Percentiles rank a stretch among this genome's conserved stretches.
phyloP scores from a whole-genome alignment of 305 asterid genomes.

The Solanum hybrid region DNA sequence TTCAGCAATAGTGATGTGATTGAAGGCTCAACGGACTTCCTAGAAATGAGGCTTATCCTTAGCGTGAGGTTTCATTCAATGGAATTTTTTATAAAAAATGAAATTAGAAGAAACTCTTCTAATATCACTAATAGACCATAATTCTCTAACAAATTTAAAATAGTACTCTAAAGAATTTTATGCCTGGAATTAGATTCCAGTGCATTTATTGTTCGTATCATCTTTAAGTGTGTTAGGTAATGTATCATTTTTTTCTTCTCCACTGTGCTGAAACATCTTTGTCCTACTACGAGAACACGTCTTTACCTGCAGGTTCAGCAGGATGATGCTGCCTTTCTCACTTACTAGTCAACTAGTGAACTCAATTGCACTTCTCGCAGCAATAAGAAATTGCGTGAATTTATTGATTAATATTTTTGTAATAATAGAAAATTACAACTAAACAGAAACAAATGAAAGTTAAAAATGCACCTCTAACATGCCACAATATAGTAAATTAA shows the following conservation, averaged over 20 bases:
- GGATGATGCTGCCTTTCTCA: not conserved
- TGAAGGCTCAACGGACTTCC: not conserved
- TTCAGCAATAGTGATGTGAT: not conserved
- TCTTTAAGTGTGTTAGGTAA: not conserved
- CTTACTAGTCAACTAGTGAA: not conserved
- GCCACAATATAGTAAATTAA: not conserved
- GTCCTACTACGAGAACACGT: not conserved
- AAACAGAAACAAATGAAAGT: not conserved
- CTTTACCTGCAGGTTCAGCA: not conserved
- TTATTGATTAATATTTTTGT: not conserved
- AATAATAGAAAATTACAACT: not conserved
- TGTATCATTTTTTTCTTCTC: not conserved
- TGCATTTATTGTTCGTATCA: not conserved
- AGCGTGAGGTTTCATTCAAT: not conserved
- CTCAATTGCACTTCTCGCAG: not conserved
- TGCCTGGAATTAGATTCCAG: not conserved
- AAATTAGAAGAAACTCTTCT: not conserved
- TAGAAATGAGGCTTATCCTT: not conserved
- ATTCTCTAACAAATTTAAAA: not conserved
- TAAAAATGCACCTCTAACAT: not conserved
- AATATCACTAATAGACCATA: not conserved
- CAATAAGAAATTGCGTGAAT: not conserved
- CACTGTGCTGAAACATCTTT: not conserved
- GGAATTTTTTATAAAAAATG: not conserved
- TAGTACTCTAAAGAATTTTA: not conserved